These are phyloP conservation scores for Solanum etuberosum DNA, from an alignment of 257 asterid genomes.

Conservation along the genomic window DNA sequence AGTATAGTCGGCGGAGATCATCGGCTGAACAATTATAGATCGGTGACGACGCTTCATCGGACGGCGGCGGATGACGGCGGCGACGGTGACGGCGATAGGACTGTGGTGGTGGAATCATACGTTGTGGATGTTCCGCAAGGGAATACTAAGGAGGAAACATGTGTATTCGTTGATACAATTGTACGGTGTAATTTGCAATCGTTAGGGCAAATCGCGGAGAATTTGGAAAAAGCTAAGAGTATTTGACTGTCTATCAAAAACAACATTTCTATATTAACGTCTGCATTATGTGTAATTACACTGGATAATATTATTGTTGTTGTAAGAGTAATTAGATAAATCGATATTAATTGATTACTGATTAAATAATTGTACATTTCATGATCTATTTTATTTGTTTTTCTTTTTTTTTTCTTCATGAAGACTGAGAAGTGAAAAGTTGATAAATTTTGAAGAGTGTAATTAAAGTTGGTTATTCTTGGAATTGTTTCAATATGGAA, in stretches of 20 bases:
- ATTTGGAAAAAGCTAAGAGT: constrained; percentile 5
- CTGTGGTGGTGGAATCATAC: constrained; percentile 80
- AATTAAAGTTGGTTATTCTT: background rate
- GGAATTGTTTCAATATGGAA: background rate
- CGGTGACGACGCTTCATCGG: constrained; percentile 57
- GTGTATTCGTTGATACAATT: constrained; percentile 64
- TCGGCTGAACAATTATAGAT: constrained; percentile 49
- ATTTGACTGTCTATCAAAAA: background rate
- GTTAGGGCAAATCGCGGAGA: constrained; percentile 42
- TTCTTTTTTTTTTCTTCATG: background rate
- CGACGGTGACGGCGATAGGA: background rate
- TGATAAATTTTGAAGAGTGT: background rate
- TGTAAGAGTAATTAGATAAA: background rate
- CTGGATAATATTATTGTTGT: background rate
- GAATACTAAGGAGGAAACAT: constrained; percentile 66
- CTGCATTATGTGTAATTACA: background rate
- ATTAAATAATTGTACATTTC: background rate
- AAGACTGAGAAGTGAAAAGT: background rate
- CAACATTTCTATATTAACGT: accelerated
- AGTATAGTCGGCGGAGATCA: constrained; percentile 75
- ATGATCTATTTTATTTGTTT: background rate
- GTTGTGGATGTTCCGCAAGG: constrained; percentile 76
- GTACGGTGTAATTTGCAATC: constrained; percentile 72
- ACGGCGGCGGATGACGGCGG: background rate
- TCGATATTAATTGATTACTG: background rate